A percentile compares a stretch with the other conserved stretches of the same genome.
Conservation (phyloP, 1,284 basidiomycete species). For the Moniliella sp. region DNA sequence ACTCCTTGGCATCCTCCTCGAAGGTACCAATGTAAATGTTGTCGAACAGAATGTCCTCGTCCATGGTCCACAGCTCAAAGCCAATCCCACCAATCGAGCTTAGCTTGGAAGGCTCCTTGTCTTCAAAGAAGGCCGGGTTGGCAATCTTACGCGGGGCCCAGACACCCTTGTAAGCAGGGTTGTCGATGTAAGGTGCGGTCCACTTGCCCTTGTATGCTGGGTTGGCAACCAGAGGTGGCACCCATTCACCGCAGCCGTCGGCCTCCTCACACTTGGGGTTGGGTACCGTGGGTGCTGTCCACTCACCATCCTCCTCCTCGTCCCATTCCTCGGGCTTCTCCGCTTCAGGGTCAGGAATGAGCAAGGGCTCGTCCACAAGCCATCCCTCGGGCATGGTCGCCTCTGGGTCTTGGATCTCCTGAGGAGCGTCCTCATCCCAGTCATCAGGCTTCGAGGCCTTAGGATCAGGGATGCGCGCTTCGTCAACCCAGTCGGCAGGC, state of each 20-base stretch:
- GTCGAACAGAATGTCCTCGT: slow-evolving; percentile 30
- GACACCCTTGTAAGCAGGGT: slow-evolving; percentile 27
- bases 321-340: slow-evolving; percentile 99
- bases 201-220: slow-evolving; percentile 91
- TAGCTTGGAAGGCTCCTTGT: slow-evolving; percentile 62
- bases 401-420: slow-evolving; percentile 53
- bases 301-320: slow-evolving; percentile 96
- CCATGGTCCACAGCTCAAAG: slow-evolving; percentile 33
- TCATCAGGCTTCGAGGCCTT: slow-evolving; percentile 45
- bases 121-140: slow-evolving; percentile 82
- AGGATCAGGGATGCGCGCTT: slow-evolving; percentile 61
- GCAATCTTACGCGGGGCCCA: slow-evolving; percentile 24
- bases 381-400: slow-evolving; percentile 81
- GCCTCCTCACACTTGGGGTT: slow-evolving; percentile 58
- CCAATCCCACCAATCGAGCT: slow-evolving; percentile 25
- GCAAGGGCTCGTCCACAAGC: slow-evolving; percentile 67
- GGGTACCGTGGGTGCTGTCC: slow-evolving; percentile 65
- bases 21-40: slow-evolving; percentile 31
- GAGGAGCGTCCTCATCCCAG: slow-evolving; percentile 30
- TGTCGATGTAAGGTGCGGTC: slow-evolving; percentile 65
- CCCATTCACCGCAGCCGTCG: slow-evolving; percentile 87
- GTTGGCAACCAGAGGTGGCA: slow-evolving; percentile 71
- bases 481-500: slow-evolving; percentile 80
- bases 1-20: slow-evolving; percentile 16
- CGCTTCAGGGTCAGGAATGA: slow-evolving; percentile 72